Percentiles rank a stretch among this genome's conserved stretches.
Evolutionary conservation across 164 flowering plant genomes (phyloP).

Genomic region (Vitis cinerea): DNA sequence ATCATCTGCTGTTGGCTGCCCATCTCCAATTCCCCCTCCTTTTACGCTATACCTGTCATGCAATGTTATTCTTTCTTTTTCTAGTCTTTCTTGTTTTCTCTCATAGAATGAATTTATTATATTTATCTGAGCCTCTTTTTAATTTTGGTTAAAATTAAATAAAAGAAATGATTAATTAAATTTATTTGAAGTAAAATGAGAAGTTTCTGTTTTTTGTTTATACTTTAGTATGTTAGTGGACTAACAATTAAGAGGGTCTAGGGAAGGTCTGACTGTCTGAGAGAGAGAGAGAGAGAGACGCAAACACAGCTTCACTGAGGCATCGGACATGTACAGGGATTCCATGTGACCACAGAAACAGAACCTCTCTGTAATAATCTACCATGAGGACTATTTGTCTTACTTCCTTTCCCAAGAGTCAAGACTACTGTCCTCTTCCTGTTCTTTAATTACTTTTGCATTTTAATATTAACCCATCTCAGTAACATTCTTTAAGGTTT

Average conservation of each 20-base stretch:
- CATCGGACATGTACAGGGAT: constrained; percentile 38
- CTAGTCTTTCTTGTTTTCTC: no score
- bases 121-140: no score
- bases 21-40: no score
- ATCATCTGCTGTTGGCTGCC: no score
- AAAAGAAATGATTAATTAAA: no score
- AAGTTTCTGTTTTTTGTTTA: no score
- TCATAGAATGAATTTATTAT: no score
- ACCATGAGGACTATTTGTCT: constrained; percentile 22
- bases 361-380: constrained; percentile 33
- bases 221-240: no score
- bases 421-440: constrained; percentile 16
- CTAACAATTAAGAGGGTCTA: neutral
- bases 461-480: constrained; percentile 2
- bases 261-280: neutral
- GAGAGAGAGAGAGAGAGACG: neutral
- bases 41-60: no score
- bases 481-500: constrained; percentile 21
- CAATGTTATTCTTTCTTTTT: no score
- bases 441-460: neutral
- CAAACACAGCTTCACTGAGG: constrained; percentile 17
- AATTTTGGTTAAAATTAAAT: no score
- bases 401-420: constrained; percentile 34
- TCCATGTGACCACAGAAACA: constrained; percentile 48
- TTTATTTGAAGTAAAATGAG: no score